Conservation (phyloP, 2,329 filamentous ascomycete species). For the Cladophialophora psammophila region DNA sequence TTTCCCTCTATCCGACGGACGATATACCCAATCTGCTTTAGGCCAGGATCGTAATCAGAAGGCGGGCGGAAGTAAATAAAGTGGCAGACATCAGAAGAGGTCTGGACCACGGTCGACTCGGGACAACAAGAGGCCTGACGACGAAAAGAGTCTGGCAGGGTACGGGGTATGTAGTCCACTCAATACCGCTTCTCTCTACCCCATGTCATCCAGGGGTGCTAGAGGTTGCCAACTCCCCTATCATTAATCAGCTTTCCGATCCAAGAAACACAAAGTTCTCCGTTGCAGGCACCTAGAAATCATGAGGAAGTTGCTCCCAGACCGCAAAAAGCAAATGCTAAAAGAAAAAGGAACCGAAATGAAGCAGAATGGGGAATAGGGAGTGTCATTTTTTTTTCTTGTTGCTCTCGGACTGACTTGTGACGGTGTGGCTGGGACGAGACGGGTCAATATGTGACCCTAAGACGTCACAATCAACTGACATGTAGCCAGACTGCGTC, state of each 20-base stretch:
- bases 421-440: not conserved
- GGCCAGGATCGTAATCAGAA: not conserved
- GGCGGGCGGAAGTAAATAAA: not conserved
- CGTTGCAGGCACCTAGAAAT: not conserved
- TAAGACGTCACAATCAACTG: not conserved
- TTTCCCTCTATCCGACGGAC: not conserved
- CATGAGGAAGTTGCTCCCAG: not conserved
- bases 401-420: not conserved
- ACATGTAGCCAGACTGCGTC: not conserved
- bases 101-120: conserved; percentile 7
- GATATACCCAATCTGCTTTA: conserved; percentile 6
- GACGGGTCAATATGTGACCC: not conserved
- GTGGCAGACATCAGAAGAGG: not conserved
- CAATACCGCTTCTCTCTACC: conserved; percentile 3
- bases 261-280: too few relatives aligned
- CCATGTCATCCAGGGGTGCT: not conserved
- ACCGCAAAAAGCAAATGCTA: conserved; percentile 6
- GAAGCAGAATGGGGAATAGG: conserved; percentile 3
- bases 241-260: conserved; percentile 1
- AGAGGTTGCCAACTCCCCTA: not conserved
- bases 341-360: conserved; percentile 3
- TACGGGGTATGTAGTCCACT: not conserved
- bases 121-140: not conserved
- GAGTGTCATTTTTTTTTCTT: not conserved
- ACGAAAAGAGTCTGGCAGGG: conserved; percentile 1